Base-by-base conservation (phyloP, 1,139 yeast genomes). In the Zygosaccharomyces pseudobailii region DNA sequence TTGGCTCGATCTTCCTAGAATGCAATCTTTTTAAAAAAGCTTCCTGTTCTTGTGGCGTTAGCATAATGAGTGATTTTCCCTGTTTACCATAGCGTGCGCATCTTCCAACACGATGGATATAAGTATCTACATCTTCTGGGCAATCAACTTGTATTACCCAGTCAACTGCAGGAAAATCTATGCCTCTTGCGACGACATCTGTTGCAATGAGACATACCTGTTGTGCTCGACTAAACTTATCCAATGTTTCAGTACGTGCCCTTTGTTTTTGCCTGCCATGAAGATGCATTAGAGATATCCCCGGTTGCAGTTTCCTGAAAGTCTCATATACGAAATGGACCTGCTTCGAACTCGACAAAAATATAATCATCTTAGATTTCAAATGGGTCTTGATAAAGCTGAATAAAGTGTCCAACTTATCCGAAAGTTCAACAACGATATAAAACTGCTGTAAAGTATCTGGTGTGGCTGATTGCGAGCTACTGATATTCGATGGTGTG, bases 61-160 rank as follows among this genome's bases (percentile, higher is more conserved):
- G 70, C 82, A 92, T 82, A 54, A 92, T 69, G 49, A 92, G 70
- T 0, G 97, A 87, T 58, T 86, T 84, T 24, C 99, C 99, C 49
- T 75, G 75, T 61, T 92, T 83, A 22, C 96, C 97, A 60, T 87
- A 89, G 58, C 99, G 76, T 1, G 98, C 99, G 40, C 92, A 84
- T 68, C 99, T 80, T 1, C 99, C 99, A 3, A 89, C 98, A 62
- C 99, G 76, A 62, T 92, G 99, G 44, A 92, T 87, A 66, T 94
- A 92, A 0, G 98, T 94, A 27, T 94, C 94, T 1, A 84, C 80
- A 66, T 90, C 97, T 66, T 92, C 99, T 0, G 99, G 98, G 55
- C 95, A 87, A 67, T 92, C 99, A 0, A 89, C 79, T 67, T 92
- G 99, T 9, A 92, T 73, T 20, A 92, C 97, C 99, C 99, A 92